Evolutionary conservation across 1,284 basidiomycete species (phyloP).

Genomic region (Marasmius tenuissimus): DNA sequence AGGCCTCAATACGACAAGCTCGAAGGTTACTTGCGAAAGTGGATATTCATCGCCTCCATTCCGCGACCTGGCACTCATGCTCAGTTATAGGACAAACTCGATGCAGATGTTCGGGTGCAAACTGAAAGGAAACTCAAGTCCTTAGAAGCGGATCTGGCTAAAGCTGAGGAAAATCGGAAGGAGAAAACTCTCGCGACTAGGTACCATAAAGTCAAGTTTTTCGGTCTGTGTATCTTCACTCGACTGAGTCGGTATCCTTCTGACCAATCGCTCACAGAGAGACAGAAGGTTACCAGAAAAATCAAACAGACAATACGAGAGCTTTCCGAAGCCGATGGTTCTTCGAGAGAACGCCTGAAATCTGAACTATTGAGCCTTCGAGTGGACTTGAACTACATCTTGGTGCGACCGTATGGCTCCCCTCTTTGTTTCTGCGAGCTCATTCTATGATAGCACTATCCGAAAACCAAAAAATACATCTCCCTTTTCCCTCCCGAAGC

Average conservation of each 20-base stretch:
- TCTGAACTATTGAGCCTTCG: constrained; percentile 58
- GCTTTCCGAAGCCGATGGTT: constrained; percentile 34
- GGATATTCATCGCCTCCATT: constrained; percentile 8
- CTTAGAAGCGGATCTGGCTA: constrained; percentile 73
- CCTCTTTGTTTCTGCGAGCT: neutral
- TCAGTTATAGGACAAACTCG: constrained; percentile 62
- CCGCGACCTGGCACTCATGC: neutral
- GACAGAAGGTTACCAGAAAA: constrained; percentile 77
- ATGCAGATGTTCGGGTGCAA: constrained; percentile 74
- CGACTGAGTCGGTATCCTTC: neutral
- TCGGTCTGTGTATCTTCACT: constrained; percentile 53
- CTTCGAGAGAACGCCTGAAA: constrained; percentile 42
- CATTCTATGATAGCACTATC: constrained; percentile 58
- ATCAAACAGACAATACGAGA: constrained; percentile 63
- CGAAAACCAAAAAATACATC: constrained; percentile 83
- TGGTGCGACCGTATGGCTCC: constrained; percentile 42
- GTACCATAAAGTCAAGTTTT: constrained; percentile 90
- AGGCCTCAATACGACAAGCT: constrained; percentile 77
- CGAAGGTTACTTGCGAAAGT: constrained; percentile 78
- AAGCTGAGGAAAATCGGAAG: constrained; percentile 56
- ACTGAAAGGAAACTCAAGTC: constrained; percentile 76
- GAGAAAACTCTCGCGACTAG: constrained; percentile 71
- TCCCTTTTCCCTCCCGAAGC: constrained; percentile 78
- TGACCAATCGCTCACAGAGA: constrained; percentile 46
- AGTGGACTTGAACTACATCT: constrained; percentile 82